phyloP scores from a whole-genome alignment of 73 alveolate genomes.

The Uronychia setigera region DNA sequence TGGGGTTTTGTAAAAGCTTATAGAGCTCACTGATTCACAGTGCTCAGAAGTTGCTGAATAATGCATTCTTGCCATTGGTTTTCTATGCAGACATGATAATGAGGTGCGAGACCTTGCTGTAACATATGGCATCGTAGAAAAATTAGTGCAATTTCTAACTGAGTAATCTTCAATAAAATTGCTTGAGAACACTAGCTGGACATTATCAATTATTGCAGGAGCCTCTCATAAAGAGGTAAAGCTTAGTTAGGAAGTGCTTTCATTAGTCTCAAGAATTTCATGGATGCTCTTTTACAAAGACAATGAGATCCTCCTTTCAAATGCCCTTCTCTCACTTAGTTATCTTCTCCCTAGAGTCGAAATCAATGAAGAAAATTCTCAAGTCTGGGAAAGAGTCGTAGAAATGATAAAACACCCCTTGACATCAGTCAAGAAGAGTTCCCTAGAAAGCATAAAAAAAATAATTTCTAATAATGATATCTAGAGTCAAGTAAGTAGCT shows the following conservation, averaged over 20 bases:
- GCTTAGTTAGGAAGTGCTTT: background rate
- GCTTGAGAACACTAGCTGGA: background rate
- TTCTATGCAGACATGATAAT: background rate
- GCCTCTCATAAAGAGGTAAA: background rate
- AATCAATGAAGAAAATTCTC: background rate
- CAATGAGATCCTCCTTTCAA: background rate
- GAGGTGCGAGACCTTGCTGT: background rate
- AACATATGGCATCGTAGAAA: background rate
- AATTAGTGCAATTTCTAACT: too few species aligned
- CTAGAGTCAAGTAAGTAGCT: background rate
- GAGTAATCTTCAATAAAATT: background rate
- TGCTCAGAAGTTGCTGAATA: background rate
- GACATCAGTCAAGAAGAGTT: background rate
- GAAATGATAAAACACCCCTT: background rate
- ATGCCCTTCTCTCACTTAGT: background rate
- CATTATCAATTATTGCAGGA: background rate
- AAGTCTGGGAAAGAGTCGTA: background rate
- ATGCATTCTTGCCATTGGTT: background rate
- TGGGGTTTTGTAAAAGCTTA: background rate
- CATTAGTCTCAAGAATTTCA: background rate
- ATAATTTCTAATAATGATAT: background rate
- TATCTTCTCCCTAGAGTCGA: background rate
- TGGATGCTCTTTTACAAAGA: background rate
- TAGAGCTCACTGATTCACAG: background rate
- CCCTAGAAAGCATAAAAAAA: background rate